Evolutionary conservation across 2,329 filamentous ascomycete genomes (phyloP).

Genomic region (Claviceps arundinis): DNA sequence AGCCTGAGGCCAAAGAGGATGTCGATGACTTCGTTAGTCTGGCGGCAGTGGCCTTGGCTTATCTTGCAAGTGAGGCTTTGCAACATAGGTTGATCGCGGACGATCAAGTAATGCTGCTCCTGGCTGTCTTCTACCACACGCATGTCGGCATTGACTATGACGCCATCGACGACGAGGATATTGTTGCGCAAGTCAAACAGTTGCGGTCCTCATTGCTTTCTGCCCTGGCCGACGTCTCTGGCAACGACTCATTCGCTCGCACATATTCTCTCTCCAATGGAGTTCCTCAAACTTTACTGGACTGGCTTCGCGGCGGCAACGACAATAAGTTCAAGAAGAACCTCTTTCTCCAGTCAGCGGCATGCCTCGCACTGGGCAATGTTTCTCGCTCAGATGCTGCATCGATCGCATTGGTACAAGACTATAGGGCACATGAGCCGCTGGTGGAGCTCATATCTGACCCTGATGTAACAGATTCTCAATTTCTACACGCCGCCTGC

Average conservation of each 20-base stretch:
- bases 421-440: conserved; percentile 26
- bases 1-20: conserved; percentile 27
- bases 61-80: conserved; percentile 39
- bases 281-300: conserved; percentile 27
- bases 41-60: conserved; percentile 38
- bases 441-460: conserved; percentile 33
- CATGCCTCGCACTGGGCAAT: conserved; percentile 49
- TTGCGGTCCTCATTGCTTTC: conserved; percentile 38
- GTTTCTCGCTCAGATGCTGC: conserved; percentile 44
- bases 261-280: conserved; percentile 28
- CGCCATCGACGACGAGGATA: conserved; percentile 32
- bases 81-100: conserved; percentile 33
- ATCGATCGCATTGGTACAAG: conserved; percentile 35
- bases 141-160: conserved; percentile 28
- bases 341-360: conserved; percentile 37
- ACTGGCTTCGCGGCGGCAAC: conserved; percentile 32
- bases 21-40: conserved; percentile 41
- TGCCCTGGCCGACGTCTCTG: conserved; percentile 38
- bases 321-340: no score
- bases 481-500: conserved; percentile 43
- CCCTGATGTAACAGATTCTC: conserved; percentile 26
- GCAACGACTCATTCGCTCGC: conserved; percentile 31
- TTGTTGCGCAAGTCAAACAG: conserved; percentile 29
- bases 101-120: conserved; percentile 27
- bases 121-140: conserved; percentile 34